Base-by-base conservation (phyloP, 306 rosid genomes). In the Acacia crassicarpa region DNA sequence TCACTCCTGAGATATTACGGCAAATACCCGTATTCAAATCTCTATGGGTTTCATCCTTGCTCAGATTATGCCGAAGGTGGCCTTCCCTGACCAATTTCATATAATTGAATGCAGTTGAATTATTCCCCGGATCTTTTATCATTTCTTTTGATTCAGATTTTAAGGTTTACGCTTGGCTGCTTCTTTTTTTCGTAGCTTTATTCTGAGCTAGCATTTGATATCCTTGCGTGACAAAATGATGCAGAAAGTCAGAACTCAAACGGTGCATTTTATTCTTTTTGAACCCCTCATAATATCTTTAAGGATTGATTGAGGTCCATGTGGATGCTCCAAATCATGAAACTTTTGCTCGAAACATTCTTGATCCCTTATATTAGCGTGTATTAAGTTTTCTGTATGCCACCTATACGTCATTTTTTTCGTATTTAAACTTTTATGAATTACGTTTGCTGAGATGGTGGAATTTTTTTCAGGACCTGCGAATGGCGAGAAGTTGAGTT, bases 401-500 rank as follows among this genome's bases (percentile, higher is more conserved):
- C 38, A 33, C 75, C 54, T 11, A 5, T 72, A 19, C 58, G 12
- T 25, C 19, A 23, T 59, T 72, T 43, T 15, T 75, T 73, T 27
- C 43, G 30, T 33, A 11, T 38, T 72, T n/a, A 19, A 38, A 49
- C 43, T 16, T 48, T 62, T 61, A 20, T 32, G 41, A 6, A 38
- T 79, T 45, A 25, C 63, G 65, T 32, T 23, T 41, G 56, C 17
- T 46, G 75, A 59, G 40, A 68, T 58, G 67, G 62, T 73, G 76
- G 67, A 78, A 54, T 63, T 44, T 46, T 38, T 75, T 33, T 78
- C 89, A 88, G 93, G 91, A 35, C 38, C 62, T 23, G 65, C 78
- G 85, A 86, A 78, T 63, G 77, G 59, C 46, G 88, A 83, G 87
- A 89, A 84, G 83, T 86, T 78, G 80, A 86, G 62, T 45, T 93